Conservation (phyloP, 441 rosid genomes). For the Aleurites moluccanus region DNA sequence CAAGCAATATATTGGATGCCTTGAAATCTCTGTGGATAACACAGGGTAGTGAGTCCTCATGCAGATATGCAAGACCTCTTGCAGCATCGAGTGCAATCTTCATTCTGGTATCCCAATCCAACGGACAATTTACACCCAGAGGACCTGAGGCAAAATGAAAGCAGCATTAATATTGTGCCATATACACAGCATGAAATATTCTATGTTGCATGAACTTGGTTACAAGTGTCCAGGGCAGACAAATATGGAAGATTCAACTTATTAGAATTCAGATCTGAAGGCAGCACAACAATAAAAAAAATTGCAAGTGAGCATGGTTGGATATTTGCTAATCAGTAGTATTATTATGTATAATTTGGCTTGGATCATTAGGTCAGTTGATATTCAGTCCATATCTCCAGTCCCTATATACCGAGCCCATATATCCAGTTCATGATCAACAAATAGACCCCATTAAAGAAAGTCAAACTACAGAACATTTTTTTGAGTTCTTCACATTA, state of each 20-base stretch:
- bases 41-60: slow-evolving; percentile 95
- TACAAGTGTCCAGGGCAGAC: background rate
- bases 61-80: slow-evolving; percentile 91
- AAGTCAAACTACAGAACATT: too few relatives aligned
- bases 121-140: slow-evolving; percentile 82
- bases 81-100: slow-evolving; percentile 99
- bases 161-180: slow-evolving; percentile 12
- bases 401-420: background rate
- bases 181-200: background rate
- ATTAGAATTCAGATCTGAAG: background rate
- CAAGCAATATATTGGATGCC: slow-evolving; percentile 89
- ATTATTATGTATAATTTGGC: background rate
- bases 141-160: slow-evolving; percentile 60
- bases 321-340: background rate
- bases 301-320: background rate
- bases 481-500: background rate
- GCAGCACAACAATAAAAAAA: background rate
- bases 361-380: background rate
- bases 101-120: slow-evolving; percentile 96
- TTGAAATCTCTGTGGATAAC: slow-evolving; percentile 95
- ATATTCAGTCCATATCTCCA: too few relatives aligned
- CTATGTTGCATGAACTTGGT: background rate
- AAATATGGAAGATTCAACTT: background rate
- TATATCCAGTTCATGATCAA: background rate
- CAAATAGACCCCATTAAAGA: background rate